phyloP scores from a whole-genome alignment of 1,139 yeast species.

The Debaryomyces nepalensis region DNA sequence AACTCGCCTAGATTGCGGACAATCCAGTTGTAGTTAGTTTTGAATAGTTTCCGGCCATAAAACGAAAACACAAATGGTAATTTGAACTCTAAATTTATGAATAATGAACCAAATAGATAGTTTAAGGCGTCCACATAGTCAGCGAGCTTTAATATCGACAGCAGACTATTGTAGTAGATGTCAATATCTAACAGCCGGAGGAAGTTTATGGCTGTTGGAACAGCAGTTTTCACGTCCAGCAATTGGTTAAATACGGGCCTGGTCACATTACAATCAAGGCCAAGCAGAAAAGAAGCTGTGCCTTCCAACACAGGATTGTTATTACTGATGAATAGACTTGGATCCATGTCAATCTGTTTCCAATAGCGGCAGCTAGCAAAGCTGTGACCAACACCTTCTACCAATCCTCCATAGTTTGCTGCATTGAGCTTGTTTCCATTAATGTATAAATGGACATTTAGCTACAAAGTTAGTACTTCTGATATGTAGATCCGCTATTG shows the following conservation, averaged over 20 bases:
- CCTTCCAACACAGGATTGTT: too few relatives aligned
- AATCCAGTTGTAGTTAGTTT: slow-evolving; percentile 29
- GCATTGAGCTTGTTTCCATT: slow-evolving; percentile 20
- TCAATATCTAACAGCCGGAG: slow-evolving; percentile 19
- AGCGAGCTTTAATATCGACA: slow-evolving; percentile 15
- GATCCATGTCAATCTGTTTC: slow-evolving; percentile 23
- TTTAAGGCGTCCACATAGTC: slow-evolving; percentile 29
- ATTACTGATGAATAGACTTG: slow-evolving; percentile 18
- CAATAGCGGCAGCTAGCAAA: slow-evolving; percentile 21
- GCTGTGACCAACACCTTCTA: slow-evolving; percentile 19
- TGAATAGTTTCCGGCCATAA: slow-evolving; percentile 36
- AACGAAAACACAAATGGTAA: slow-evolving; percentile 45
- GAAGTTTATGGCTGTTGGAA: slow-evolving; percentile 3
- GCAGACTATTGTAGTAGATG: slow-evolving; percentile 19
- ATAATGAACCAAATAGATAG: slow-evolving; percentile 34
- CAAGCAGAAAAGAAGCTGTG: slow-evolving; percentile 18
- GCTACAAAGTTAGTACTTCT: slow-evolving; percentile 14
- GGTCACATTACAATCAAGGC: slow-evolving; percentile 27
- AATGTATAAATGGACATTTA: slow-evolving; percentile 19
- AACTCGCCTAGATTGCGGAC: slow-evolving; percentile 15
- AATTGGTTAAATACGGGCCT: slow-evolving; percentile 21
- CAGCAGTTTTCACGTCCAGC: slow-evolving; percentile 5
- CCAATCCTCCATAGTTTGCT: slow-evolving; percentile 19
- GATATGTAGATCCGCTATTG: slow-evolving; percentile 4
- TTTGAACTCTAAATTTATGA: slow-evolving; percentile 33